Base-by-base conservation (phyloP, 176 grass and related monocot genomes). In the Puya raimondii region DNA sequence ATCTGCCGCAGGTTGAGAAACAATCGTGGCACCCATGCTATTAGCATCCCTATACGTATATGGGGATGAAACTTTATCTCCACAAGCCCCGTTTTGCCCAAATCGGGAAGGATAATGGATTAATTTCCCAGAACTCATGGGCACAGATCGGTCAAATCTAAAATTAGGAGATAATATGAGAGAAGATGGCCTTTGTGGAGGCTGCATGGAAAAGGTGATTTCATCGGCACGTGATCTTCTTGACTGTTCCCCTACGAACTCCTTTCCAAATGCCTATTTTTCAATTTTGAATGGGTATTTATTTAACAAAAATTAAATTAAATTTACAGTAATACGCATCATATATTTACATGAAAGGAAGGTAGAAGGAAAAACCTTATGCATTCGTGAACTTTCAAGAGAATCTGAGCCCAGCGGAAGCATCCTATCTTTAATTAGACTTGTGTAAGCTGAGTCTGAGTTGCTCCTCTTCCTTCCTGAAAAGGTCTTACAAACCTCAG, bases 401-500 rank as follows among this genome's bases (percentile, higher is more conserved):
- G 49, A 66, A 47, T 56, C 63, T 76, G 73, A 67, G 12, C 63
- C 22, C 23, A 47, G 15, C 9, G 63, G 73, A 54, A 67, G 49
- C 49, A 33, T 27, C 15, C 50, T 53, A 66, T 76, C 50, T 51
- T 26, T 61, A 9, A 67, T 53, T 13, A 76, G 47, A 76, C 63
- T 49, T 50, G 26, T 25, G 52, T 56, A 21, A n/a, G 26, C 50
- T 21, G 64, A 66, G 42, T 76, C 73, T 21, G 73, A 67, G 51
- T 47, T 33, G 73, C 5, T 76, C 63, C 73, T 27, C 64, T 67
- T 67, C 27, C 63, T 76, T 53, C 73, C 73, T 54, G 64, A 67
- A 11, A 67, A 67, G 16, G 56, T 61, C 17, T 61, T 61, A 61
- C 56, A 16, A 53, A 23, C n/a, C 49, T 76, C 64, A 29, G 15